Conservation (phyloP, 2,329 filamentous ascomycete genomes). For the Lachnellula cervina region DNA sequence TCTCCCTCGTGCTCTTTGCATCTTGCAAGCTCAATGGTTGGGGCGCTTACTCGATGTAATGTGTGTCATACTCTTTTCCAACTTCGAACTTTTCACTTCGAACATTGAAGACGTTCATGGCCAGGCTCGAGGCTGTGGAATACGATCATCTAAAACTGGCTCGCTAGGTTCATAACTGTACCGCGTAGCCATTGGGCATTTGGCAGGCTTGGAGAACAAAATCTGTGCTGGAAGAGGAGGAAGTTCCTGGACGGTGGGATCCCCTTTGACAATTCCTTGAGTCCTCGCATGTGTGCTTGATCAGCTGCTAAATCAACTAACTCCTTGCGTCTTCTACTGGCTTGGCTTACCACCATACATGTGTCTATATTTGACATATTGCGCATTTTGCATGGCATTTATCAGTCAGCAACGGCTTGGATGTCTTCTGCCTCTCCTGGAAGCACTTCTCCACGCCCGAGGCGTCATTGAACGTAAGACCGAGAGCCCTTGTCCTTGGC, state of each 20-base stretch:
- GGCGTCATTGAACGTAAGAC: constrained; percentile 39
- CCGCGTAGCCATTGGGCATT: constrained; percentile 33
- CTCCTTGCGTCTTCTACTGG: not conserved
- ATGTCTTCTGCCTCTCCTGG: constrained; percentile 40
- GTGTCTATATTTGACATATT: constrained; percentile 39
- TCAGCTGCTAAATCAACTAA: not conserved
- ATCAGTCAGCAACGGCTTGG: constrained; percentile 41
- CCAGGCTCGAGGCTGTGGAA: constrained; percentile 42
- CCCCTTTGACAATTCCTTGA: constrained; percentile 44
- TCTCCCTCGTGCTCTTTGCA: constrained; percentile 41
- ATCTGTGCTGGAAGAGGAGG: constrained; percentile 40
- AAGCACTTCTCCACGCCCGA: constrained; percentile 37
- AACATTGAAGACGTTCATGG: constrained; percentile 47
- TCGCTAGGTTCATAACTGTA: constrained; percentile 38
- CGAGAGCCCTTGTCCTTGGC: constrained; percentile 5
- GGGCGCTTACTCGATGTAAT: constrained; percentile 45
- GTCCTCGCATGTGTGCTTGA: constrained; percentile 42
- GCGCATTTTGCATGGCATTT: constrained; percentile 41
- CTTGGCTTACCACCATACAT: constrained; percentile 26
- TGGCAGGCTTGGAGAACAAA: constrained; percentile 30
- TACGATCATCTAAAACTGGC: constrained; percentile 37
- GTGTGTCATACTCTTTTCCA: too few species aligned
- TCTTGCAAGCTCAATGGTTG: constrained; percentile 42
- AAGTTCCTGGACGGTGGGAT: constrained; percentile 39
- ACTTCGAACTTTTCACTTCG: constrained; percentile 38